Evolutionary conservation across 805 yeast species (phyloP), one percentile per base, ranked within the genome.

Genomic region (Kodamaea kaohsiungensis): DNA sequence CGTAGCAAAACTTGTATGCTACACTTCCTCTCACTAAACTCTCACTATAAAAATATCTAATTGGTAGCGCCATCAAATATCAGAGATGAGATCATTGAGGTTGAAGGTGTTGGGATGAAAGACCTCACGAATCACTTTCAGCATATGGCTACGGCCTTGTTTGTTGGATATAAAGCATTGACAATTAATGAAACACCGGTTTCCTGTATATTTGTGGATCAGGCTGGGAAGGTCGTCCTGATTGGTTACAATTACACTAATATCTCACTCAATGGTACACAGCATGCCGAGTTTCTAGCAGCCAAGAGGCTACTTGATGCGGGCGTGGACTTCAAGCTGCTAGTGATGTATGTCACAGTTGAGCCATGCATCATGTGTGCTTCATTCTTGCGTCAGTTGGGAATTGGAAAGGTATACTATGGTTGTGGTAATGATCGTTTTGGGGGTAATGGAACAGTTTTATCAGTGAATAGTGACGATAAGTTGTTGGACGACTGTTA

Each of bases 301-400:
- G 86, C 91, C 13, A 84, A 84, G 46, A 54, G 63, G 43, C 51
- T 66, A 2, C 42, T 62, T n/a, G 61, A 56, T 10, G 57, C 65
- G 2, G 35, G 46, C 3, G 47, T 51, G 7, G 56, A 51, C 8
- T 83, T 90, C 61, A 62, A 69, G 39, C 81, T 85, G 22, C 76
- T 89, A 2, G 85, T 83, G 30, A 76, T 95, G 7, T 93, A 91
- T 68, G 99, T 95, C 22, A 91, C 98, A 0, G 98, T 95, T 0
- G 99, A 95, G 69, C 99, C 99, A 0, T 95, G 99, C 66, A 88
- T 95, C 7, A 95, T 95, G 99, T 95, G 99, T 73, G 98, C 97
- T 0, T 85, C 95, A 42, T 91, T 96, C 2, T 71, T 95, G 42
- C 79, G 92, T 55, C 99, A 95, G 61, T 67, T 92, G 46, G 87